Evolutionary conservation across 306 rosid species (phyloP), one percentile per base, ranked within the genome.

Genomic region (Oxytropis ochrocephala): DNA sequence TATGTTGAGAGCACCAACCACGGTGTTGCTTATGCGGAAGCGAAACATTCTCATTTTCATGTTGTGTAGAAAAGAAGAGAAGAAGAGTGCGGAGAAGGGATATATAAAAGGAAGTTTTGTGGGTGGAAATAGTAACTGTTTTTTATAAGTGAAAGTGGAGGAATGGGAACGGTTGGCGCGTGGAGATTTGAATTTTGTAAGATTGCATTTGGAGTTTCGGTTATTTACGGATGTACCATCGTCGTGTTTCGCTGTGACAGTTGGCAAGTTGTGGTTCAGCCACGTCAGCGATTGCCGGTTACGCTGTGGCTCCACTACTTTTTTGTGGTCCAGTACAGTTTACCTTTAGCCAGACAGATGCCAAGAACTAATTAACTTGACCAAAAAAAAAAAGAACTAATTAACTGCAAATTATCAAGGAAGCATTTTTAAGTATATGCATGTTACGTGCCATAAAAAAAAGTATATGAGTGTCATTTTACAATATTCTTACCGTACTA

Each of bases 21-120:
- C 55, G 47, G 83, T 73, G 81, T 93, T 90, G 85, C 91, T 86
- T 51, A 83, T 29, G 29, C 88, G 93, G 63, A 67, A 60, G 16
- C 46, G 64, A 27, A 58, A 33, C 29, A 24, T 24, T 24, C 29
- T 24, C 95, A 86, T 76, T 30, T 16, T 69, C 36, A 9, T 11
- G 57, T 52, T 27, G 41, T 55, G 19, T 13, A 13, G 18, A 1
- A 0, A 29, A 18, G 6, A 55, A 6, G 13, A 21, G 7, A 46
- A 46, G 51, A 46, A 44, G 51, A 46, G 8, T 1, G n/a, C 7
- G 13, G 47, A 11, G 47, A 11, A 7, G n/a, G 32, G 38, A 33
- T 5, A 51, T 7, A 33, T 33, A 51, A 5, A 5, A 38, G 42
- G 52, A 68, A 0, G 41, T 21, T 24, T 24, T 12, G 18, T 39